Base-by-base conservation (phyloP, 352 stramenopile genomes). In the Phytophthora megakarya region DNA sequence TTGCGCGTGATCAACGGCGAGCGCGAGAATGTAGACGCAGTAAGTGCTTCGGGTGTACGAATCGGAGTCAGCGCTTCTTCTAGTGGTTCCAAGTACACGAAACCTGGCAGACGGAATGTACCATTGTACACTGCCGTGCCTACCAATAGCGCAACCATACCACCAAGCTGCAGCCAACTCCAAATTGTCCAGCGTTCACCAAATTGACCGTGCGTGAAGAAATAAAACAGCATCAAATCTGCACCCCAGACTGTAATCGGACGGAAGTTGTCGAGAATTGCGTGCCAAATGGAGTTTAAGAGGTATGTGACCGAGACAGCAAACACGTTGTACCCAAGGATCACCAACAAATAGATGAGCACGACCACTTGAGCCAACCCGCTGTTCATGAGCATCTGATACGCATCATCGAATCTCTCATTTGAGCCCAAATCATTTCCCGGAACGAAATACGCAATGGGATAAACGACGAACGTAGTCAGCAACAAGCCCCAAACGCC, bases 61-160 rank as follows among this genome's bases (percentile, higher is more conserved):
- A 93, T 93, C 9, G 81, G 73, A 26, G 80, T 90, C 26, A 84
- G 21, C 6, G 77, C 70, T 61, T 86, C 74, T 33, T 93, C 84
- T 30, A 93, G 59, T 21, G 81, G 80, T 61, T 91, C 81, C 18
- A 92, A 50, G 65, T 95, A 95, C 33, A 80, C 79, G 46, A 93
- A 91, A 16, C 85, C 83, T 0, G 84, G 87, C 16, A 95, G 51
- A 65, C 86, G 84, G 47, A 93, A 63, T 19, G 85, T 93, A 33
- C 84, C 96, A 76, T 99, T 99, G 84, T 99, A 99, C 25, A 99
- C 89, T 3, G 95, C 96, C 10, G 97, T 99, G 51, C 96, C 95
- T n/a, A 93, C 75, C 12, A 98, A 79, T 26, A 99, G 69, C 8
- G 97, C 89, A 43, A 89, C 32, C 93, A 99, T 98, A 26, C 95